Base-by-base conservation (phyloP, 225 moss, liverwort and hornwort species). In the Neckera pumila region DNA sequence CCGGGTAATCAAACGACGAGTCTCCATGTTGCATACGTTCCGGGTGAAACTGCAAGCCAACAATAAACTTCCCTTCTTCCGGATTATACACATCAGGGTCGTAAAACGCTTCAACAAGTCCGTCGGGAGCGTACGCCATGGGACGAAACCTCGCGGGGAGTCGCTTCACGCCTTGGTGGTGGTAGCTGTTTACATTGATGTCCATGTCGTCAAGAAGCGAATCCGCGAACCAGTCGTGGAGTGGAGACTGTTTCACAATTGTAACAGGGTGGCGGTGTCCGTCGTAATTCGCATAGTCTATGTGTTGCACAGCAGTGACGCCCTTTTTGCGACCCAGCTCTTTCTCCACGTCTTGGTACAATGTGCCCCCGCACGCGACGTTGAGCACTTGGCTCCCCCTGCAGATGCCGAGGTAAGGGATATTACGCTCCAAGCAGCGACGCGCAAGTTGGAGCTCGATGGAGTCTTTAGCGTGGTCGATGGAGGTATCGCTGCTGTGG, bases 401-500 rank as follows among this genome's bases (percentile, higher is more conserved):
- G 81, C 99, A 99, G 76, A 99, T 99, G 13, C 99, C 99, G 27
- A 99, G 86, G 85, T 96, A 99, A 11, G 99, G 99, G 63, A 97
- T 99, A 86, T 99, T 99, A 86, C 97, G 95, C 89, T 99, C 99
- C 86, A 99, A 79, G 83, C 99, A 99, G 56, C 97, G 96, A 12
- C 97, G 94, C 21, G 99, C 99, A 31, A 99, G 96, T 91, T 99
- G 99, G 54, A 99, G 89, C 93, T 99, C 99, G 34, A 97, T 97
- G 64, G 96, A 97, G 88, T 99, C 99, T 80, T 99, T 99, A 88
- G 96, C 96, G 71, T 91, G 94, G 89, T 99, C 99, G 63, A 99
- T 96, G 56, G 93, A 87, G 8, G 99, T 97, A 85, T 99, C 96
- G 84, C 99, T 97, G 84, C 95, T 95, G 75, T 99, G 99, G 26